Evolutionary conservation across 495 filamentous ascomycete genomes (phyloP).

Genomic region (Amorphotheca resinae): DNA sequence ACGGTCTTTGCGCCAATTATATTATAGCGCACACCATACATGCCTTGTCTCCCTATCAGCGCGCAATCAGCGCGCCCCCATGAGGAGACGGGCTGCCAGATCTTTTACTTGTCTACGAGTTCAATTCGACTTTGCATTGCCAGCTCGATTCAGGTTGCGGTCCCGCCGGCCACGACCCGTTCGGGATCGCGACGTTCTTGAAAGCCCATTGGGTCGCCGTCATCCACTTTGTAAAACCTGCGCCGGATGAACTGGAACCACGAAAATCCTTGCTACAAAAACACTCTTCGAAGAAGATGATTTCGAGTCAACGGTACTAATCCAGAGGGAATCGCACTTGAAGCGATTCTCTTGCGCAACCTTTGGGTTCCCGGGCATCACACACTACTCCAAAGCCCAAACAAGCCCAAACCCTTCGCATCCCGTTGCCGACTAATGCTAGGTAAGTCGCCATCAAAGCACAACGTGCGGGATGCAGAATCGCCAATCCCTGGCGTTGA

Average conservation of each 20-base stretch:
- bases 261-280: background rate
- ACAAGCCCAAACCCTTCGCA: conserved; percentile 6
- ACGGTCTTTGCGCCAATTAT: conserved; percentile 11
- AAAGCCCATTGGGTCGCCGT: conserved; percentile 17
- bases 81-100: conserved; percentile 3
- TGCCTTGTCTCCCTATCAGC: conserved; percentile 13
- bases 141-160: conserved; percentile 7
- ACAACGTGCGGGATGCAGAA: conserved; percentile 13
- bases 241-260: conserved; percentile 7
- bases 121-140: background rate
- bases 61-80: conserved; percentile 1
- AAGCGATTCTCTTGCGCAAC: background rate
- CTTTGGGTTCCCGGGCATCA: conserved; percentile 7
- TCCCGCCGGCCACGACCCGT: conserved; percentile 15
- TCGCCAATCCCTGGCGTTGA: conserved; percentile 8
- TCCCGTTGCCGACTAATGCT: conserved; percentile 10
- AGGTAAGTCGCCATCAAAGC: conserved; percentile 17
- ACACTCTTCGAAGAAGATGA: background rate
- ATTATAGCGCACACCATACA: conserved; percentile 19
- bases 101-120: conserved; percentile 11
- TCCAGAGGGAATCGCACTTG: background rate
- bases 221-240: conserved; percentile 7
- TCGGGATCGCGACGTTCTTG: conserved; percentile 4
- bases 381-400: no score
- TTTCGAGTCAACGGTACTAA: background rate